Conservation (phyloP, 2,329 filamentous ascomycete species). For the Knufia fluminis region DNA sequence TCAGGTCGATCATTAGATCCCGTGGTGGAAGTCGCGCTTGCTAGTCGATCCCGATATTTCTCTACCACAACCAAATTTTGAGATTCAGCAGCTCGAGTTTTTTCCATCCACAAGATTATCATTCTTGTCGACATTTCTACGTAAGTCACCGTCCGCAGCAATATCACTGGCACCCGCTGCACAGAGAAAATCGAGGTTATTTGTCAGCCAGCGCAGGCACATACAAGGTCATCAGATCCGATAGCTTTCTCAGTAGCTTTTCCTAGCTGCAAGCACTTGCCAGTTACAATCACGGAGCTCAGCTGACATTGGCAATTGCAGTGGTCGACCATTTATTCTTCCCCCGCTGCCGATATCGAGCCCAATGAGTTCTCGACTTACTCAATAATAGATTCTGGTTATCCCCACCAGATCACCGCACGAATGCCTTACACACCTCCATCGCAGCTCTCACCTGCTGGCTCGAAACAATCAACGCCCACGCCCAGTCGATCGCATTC, state of each 20-base stretch:
- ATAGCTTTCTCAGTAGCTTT: neutral
- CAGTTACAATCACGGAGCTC: no score
- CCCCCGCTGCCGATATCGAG: neutral
- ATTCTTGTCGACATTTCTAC: conserved; percentile 1
- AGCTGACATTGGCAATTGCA: neutral
- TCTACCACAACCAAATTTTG: neutral
- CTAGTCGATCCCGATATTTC: neutral
- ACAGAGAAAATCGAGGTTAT: conserved; percentile 27
- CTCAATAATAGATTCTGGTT: conserved; percentile 1
- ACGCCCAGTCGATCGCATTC: conserved; percentile 43
- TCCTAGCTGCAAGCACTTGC: neutral
- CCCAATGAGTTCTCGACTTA: neutral
- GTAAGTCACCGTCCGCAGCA: conserved; percentile 3
- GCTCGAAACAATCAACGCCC: conserved; percentile 46
- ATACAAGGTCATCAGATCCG: neutral
- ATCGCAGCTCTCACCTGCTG: conserved; percentile 47
- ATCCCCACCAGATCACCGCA: conserved; percentile 17
- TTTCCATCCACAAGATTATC: neutral
- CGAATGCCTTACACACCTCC: conserved; percentile 45
- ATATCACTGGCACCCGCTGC: neutral
- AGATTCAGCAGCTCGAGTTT: neutral
- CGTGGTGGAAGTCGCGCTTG: conserved; percentile 7
- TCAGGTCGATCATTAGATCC: conserved; percentile 10
- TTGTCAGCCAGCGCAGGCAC: conserved; percentile 18
- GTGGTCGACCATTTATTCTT: neutral